phyloP scores from a whole-genome alignment of 192 early-diverging fungal genomes.

The Entophlyctis helioformis region DNA sequence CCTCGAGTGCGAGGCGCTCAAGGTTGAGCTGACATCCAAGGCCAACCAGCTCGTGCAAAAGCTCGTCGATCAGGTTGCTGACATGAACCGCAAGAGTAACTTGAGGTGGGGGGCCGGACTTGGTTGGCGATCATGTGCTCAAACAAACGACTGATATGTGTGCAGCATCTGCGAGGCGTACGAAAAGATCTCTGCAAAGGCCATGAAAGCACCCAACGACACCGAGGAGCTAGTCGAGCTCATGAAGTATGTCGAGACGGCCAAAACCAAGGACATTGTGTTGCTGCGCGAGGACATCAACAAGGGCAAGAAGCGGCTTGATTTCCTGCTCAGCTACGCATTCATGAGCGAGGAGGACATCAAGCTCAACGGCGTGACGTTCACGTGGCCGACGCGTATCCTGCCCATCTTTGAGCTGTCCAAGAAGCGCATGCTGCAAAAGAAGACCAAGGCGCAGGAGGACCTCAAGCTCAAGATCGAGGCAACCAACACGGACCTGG shows the following conservation, averaged over 20 bases:
- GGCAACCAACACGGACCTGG: slow-evolving; percentile 37
- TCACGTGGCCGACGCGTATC: slow-evolving; percentile 54
- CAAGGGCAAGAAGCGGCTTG: slow-evolving; percentile 39
- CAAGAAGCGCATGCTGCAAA: slow-evolving; percentile 49
- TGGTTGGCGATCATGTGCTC: too few species aligned
- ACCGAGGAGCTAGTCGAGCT: slow-evolving; percentile 49
- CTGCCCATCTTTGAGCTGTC: slow-evolving; percentile 49
- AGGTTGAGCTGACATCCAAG: slow-evolving; percentile 39
- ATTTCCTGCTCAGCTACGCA: slow-evolving; percentile 43
- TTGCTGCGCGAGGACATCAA: slow-evolving; percentile 36
- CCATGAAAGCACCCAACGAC: slow-evolving; percentile 44
- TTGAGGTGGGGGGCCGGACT: slow-evolving; percentile 14
- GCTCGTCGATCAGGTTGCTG: slow-evolving; percentile 48
- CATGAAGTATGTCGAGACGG: slow-evolving; percentile 43
- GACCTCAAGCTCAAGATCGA: slow-evolving; percentile 45
- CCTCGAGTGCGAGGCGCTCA: slow-evolving; percentile 45
- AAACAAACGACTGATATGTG: too few species aligned
- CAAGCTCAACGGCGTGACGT: slow-evolving; percentile 49
- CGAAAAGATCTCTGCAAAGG: slow-evolving; percentile 43
- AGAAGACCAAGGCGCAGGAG: slow-evolving; percentile 51
- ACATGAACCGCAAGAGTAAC: slow-evolving; percentile 45
- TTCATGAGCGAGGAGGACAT: slow-evolving; percentile 51
- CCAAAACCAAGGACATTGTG: slow-evolving; percentile 35
- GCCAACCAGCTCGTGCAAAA: slow-evolving; percentile 44
- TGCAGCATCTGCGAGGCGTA: slow-evolving; percentile 46